Conservation (phyloP, 176 grass and related monocot species). For the Carex scoparia region DNA sequence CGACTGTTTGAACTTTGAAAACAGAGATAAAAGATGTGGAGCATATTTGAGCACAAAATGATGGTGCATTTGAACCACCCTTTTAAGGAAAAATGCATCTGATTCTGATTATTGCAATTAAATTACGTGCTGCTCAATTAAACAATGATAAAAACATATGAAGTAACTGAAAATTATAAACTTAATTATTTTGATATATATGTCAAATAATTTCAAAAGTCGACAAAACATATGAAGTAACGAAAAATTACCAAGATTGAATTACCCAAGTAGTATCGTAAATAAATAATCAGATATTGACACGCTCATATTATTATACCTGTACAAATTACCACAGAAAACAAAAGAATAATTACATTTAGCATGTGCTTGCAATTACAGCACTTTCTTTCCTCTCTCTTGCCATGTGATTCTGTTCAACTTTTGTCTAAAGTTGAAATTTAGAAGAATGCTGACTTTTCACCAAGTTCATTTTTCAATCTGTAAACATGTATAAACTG, state of each 20-base stretch:
- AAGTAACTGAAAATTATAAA: neutral
- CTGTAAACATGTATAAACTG: neutral
- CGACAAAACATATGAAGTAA: neutral
- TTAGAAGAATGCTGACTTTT: neutral
- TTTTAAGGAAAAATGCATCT: too few species aligned
- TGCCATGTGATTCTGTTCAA: neutral
- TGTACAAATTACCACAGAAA: neutral
- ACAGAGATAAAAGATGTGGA: too few species aligned
- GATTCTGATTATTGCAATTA: neutral
- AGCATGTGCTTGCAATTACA: conserved; percentile 2
- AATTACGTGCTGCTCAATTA: neutral
- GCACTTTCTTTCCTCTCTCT: neutral
- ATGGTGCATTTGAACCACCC: too few species aligned
- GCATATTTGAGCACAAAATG: too few species aligned
- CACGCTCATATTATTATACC: neutral
- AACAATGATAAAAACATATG: neutral
- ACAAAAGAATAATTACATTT: neutral
- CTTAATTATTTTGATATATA: neutral
- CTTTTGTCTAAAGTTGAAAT: neutral
- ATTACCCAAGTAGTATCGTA: neutral
- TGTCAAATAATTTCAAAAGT: neutral
- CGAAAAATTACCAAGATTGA: neutral
- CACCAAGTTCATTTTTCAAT: neutral
- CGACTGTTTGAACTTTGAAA: too few species aligned
- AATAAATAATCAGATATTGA: neutral